Percentiles rank a stretch among this genome's conserved stretches.
phyloP scores from a whole-genome alignment of 1,284 basidiomycete species.

The Cryptococcus maquisensis region DNA sequence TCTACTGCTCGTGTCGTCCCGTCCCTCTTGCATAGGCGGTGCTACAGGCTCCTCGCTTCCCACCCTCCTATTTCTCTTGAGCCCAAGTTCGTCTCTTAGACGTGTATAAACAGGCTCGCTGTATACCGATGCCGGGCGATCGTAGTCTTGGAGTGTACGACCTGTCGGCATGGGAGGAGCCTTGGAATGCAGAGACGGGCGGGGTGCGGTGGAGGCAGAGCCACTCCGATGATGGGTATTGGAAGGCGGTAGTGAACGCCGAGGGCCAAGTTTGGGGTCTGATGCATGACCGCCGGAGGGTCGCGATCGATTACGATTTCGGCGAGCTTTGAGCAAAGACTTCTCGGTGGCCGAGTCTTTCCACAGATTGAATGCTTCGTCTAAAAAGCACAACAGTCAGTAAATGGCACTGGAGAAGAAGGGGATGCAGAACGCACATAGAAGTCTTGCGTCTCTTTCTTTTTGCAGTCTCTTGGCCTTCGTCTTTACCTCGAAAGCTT shows the following conservation, averaged over 20 bases:
- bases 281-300: neutral
- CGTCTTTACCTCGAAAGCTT: conserved; percentile 11
- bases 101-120: conserved; percentile 41
- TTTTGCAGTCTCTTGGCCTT: conserved; percentile 10
- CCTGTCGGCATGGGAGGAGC: too few species aligned
- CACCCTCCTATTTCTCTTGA: conserved; percentile 9
- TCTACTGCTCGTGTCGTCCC: neutral
- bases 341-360: conserved; percentile 22
- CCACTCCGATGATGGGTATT: neutral
- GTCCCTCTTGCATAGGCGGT: neutral
- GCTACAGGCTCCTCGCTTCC: conserved; percentile 24
- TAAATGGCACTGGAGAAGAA: neutral
- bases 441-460: conserved; percentile 18
- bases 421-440: conserved; percentile 17
- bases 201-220: too few species aligned
- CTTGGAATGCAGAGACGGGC: too few species aligned
- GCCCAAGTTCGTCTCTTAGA: conserved; percentile 28
- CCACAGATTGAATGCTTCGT: conserved; percentile 35
- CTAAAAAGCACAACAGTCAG: conserved; percentile 12
- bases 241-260: conserved; percentile 8
- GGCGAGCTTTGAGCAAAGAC: conserved; percentile 20
- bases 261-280: conserved; percentile 16
- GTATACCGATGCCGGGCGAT: conserved; percentile 7
- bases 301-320: conserved; percentile 3
- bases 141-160: too few species aligned